Evolutionary conservation across 2,329 filamentous ascomycete genomes (phyloP).

Genomic region (Aspergillus sp.): DNA sequence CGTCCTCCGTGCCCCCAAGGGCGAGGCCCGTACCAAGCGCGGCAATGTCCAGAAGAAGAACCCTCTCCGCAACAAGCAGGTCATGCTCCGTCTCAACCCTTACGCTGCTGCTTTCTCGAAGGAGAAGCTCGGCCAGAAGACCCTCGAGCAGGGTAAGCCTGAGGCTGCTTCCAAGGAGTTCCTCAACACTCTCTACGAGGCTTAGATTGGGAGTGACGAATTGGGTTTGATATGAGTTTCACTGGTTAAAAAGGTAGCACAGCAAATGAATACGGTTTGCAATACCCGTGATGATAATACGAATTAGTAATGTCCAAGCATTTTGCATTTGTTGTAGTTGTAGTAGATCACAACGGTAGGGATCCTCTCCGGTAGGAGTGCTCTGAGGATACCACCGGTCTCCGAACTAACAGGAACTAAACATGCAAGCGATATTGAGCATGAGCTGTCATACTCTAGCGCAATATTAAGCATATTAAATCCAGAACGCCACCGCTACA

Average conservation of each 20-base stretch:
- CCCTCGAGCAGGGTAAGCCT: constrained; percentile 62
- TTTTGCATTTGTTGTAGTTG: not conserved
- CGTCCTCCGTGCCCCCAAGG: constrained; percentile 88
- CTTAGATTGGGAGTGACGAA: constrained; percentile 39
- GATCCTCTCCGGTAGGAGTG: no score
- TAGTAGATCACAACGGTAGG: no score
- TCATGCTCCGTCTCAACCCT: constrained; percentile 96
- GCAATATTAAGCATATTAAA: not conserved
- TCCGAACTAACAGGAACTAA: no score
- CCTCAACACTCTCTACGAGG: constrained; percentile 50
- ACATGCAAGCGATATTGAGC: not conserved
- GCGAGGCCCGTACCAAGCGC: constrained; percentile 86
- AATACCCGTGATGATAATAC: constrained; percentile 18
- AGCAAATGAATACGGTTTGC: constrained; percentile 26
- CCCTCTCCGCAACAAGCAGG: constrained; percentile 97
- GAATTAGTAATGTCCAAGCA: constrained; percentile 3
- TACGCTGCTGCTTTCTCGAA: constrained; percentile 90
- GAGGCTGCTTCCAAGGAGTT: constrained; percentile 53
- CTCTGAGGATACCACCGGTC: no score
- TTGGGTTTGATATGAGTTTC: constrained; percentile 19
- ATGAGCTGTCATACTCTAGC: not conserved
- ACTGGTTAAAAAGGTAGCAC: constrained; percentile 23
- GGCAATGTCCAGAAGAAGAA: constrained; percentile 98
- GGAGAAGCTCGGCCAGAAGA: constrained; percentile 74
- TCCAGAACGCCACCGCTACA: no score